Percentiles rank a stretch among this genome's conserved stretches.
phyloP scores from a whole-genome alignment of 176 grass and related monocot genomes.

The Oryza punctata region DNA sequence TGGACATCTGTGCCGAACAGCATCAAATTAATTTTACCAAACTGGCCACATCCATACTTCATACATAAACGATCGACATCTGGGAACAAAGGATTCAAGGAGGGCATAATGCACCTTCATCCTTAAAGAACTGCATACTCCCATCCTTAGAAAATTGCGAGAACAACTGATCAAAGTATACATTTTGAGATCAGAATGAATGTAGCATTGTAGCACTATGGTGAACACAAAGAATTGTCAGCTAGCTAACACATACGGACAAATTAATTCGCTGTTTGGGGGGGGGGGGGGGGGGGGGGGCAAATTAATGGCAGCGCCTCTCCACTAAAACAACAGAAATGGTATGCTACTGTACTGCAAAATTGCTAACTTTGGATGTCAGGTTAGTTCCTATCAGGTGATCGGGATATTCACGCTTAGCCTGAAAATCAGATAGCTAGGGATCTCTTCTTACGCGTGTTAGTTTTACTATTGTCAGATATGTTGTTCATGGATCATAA shows the following conservation, averaged over 20 bases:
- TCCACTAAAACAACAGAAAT: conserved; percentile 21
- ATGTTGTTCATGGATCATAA: neutral
- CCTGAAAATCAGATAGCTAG: conserved; percentile 16
- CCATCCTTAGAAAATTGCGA: neutral
- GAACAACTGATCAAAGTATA: neutral
- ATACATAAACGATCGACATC: neutral
- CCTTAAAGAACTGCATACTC: too few relatives aligned
- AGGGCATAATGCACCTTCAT: neutral
- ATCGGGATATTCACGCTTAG: neutral
- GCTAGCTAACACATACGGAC: conserved; percentile 22
- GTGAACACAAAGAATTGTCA: conserved; percentile 9
- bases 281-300: too few relatives aligned
- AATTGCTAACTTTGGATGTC: neutral
- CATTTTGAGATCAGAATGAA: neutral
- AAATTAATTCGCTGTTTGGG: neutral
- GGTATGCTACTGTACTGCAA: neutral
- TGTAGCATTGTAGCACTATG: neutral
- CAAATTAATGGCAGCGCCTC: neutral
- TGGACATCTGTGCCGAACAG: neutral
- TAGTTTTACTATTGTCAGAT: conserved; percentile 34
- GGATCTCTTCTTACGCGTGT: conserved; percentile 1
- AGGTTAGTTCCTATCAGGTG: conserved; percentile 9
- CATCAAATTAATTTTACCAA: neutral
- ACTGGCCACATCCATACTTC: neutral
- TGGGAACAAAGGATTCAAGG: neutral